Evolutionary conservation across 192 early-diverging fungal genomes (phyloP), one percentile per base, ranked within the genome.

Genomic region (Paraglomus occultum): DNA sequence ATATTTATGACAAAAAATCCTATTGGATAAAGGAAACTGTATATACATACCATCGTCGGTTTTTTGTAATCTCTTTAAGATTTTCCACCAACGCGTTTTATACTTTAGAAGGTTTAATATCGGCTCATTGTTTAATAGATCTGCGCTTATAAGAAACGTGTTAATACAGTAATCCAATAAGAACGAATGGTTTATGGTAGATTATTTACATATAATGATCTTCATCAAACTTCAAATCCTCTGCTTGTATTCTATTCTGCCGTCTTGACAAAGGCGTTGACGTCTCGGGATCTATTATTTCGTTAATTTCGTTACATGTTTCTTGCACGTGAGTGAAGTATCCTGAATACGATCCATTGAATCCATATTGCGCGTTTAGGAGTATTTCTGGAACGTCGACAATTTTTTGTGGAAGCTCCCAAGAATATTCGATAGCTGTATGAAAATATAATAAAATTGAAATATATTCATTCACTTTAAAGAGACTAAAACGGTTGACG

Each of bases 141-240:
- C 94, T 48, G 77, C 83, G 69, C 88, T 90, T 67, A 22, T 62
- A 8, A 60, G 18, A 12, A 15, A 14, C 39, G 12, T 57, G 10
- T 48, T 22, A 42, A 63, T 17, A 43, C 64, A 15, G 15, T 15
- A 47, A 59, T 49, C 0, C 14, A 18, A 39, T 15, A 44, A 15
- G 15, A 8, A 18, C 17, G 15, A 43, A 31, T 14, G 8, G 8
- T 15, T 23, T 53, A 4, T 17, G 1, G 7, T 6, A 45, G n/a
- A 38, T 71, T 38, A 9, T 85, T 71, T 77, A 88, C 84, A 94
- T 88, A 73, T 97, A 99, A 72, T 98, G 84, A 23, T 95, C 95
- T 23, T 90, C 87, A 72, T 97, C 91, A 79, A 99, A 99, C 57
- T 92, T 92, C 17, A 74, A 73, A 50, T 99, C 86, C 67, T 99